Evolutionary conservation across 2,329 filamentous ascomycete genomes (phyloP).

Genomic region (Diaporthe longicolla): DNA sequence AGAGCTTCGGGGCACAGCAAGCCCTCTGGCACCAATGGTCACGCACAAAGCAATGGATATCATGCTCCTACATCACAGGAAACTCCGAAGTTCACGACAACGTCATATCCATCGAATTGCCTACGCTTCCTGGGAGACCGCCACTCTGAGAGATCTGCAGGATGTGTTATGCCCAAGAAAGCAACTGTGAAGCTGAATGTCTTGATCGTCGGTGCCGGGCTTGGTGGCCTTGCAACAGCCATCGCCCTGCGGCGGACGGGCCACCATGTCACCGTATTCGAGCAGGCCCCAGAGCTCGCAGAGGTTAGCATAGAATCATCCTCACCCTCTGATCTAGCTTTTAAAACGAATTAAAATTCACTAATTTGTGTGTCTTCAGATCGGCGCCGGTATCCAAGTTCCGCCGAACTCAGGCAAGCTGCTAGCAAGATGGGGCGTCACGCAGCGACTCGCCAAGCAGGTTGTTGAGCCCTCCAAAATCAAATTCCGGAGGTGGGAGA

Average conservation of each 20-base stretch:
- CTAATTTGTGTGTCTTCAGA: too few species aligned
- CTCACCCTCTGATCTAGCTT: accelerated
- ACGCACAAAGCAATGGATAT: background rate
- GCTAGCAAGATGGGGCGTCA: conserved; percentile 52
- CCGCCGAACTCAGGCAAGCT: conserved; percentile 54
- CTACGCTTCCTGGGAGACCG: conserved; percentile 17
- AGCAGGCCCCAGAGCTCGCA: conserved; percentile 55
- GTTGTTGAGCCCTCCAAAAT: conserved; percentile 51
- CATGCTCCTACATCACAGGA: background rate
- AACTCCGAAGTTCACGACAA: conserved; percentile 23
- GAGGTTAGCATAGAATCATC: conserved; percentile 51
- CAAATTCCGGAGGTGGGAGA: conserved; percentile 53
- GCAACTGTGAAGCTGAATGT: conserved; percentile 44
- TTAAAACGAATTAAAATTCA: accelerated
- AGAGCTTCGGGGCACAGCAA: background rate
- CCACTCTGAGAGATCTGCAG: too few species aligned
- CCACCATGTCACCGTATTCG: conserved; percentile 56
- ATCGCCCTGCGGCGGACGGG: conserved; percentile 54
- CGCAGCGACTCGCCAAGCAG: conserved; percentile 47
- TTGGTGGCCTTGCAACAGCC: conserved; percentile 54
- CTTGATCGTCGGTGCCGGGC: too few species aligned
- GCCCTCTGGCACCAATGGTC: background rate
- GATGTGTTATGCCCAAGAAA: too few species aligned
- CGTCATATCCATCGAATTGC: conserved; percentile 41
- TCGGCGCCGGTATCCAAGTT: conserved; percentile 58